phyloP scores from a whole-genome alignment of 1,284 basidiomycete genomes.

The Rhodotorula sp. region DNA sequence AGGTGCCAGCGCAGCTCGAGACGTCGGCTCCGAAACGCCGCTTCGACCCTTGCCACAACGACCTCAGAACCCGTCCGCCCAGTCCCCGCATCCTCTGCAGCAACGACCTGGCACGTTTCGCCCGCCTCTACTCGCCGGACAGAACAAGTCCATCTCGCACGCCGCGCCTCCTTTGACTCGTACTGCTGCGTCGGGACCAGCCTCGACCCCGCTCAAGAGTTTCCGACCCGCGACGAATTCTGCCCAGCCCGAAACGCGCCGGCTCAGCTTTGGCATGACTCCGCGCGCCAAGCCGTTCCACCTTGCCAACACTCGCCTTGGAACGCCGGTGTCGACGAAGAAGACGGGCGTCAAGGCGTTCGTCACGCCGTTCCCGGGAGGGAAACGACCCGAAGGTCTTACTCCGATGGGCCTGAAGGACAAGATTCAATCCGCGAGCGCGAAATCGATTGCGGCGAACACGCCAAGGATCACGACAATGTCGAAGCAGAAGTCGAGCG shows the following conservation, averaged over 20 bases:
- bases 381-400: slow-evolving; percentile 34
- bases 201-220: slow-evolving; percentile 1
- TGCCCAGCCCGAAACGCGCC: slow-evolving; percentile 13
- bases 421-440: background rate
- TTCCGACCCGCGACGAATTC: background rate
- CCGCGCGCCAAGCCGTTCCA: slow-evolving; percentile 34
- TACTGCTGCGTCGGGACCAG: background rate
- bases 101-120: no score
- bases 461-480: background rate
- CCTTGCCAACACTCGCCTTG: slow-evolving; percentile 25
- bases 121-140: no score
- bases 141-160: background rate
- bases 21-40: background rate
- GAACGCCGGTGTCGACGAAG: slow-evolving; percentile 3
- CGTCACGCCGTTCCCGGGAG: slow-evolving; percentile 43
- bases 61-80: background rate
- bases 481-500: background rate
- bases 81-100: no score
- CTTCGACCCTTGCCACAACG: background rate
- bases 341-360: slow-evolving; percentile 32
- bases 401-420: slow-evolving; percentile 31
- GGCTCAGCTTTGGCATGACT: slow-evolving; percentile 42
- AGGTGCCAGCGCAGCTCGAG: no score
- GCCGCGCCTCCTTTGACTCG: slow-evolving; percentile 6
- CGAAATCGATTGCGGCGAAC: background rate